Evolutionary conservation across 2,329 filamentous ascomycete species (phyloP).

Genomic region (Ophiostoma ulmi): DNA sequence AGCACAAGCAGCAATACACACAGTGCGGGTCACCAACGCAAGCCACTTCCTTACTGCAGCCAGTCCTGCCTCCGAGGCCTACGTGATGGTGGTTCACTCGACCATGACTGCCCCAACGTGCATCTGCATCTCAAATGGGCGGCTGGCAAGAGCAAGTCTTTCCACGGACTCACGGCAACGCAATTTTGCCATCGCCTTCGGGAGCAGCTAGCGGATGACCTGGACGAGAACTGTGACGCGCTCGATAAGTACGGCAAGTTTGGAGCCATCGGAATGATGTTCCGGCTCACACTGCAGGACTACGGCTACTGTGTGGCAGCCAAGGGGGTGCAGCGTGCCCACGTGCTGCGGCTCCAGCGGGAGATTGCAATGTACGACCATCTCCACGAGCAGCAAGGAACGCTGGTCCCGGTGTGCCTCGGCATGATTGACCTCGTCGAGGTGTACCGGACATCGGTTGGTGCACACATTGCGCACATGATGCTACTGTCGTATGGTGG

Average conservation of each 20-base stretch:
- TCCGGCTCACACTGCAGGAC: constrained; percentile 15
- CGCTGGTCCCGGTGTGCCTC: constrained; percentile 16
- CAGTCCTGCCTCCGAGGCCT: constrained; percentile 21
- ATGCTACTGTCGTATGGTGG: constrained; percentile 20
- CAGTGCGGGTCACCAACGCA: not conserved
- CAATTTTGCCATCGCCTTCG: constrained; percentile 10
- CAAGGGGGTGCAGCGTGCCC: constrained; percentile 20
- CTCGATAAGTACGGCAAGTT: constrained; percentile 19
- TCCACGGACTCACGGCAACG: not conserved
- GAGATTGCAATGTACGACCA: constrained; percentile 4
- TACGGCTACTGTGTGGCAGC: constrained; percentile 20
- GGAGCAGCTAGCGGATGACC: constrained; percentile 3
- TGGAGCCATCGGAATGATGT: constrained; percentile 17
- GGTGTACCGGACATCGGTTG: not conserved
- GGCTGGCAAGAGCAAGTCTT: not conserved
- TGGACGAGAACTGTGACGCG: constrained; percentile 18
- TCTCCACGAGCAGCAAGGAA: constrained; percentile 7
- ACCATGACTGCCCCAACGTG: constrained; percentile 20
- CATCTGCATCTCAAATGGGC: not conserved
- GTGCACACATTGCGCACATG: constrained; percentile 20
- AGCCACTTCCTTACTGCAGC: constrained; percentile 17
- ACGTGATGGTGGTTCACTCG: constrained; percentile 14
- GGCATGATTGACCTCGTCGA: not conserved
- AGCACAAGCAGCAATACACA: not conserved
- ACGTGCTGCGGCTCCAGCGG: not conserved